Evolutionary conservation across 2,329 filamentous ascomycete species (phyloP).

Genomic region (Botryotinia narcissicola): DNA sequence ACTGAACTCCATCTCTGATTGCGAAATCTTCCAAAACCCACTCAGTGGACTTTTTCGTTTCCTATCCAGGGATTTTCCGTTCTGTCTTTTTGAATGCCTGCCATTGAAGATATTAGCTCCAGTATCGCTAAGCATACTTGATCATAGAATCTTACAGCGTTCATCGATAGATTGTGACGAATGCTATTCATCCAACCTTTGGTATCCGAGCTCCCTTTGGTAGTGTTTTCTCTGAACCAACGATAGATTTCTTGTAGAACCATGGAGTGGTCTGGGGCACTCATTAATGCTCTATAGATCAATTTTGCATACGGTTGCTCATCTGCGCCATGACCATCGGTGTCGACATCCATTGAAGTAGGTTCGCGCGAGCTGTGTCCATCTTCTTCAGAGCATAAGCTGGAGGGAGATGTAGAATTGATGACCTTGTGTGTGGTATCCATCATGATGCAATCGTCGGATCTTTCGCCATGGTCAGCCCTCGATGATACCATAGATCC

Average conservation of each 20-base stretch:
- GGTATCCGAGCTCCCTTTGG: conserved; percentile 60
- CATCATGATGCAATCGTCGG: conserved; percentile 16
- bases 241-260: conserved; percentile 83
- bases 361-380: conserved; percentile 31
- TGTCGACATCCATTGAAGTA: conserved; percentile 33
- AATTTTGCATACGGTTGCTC: conserved; percentile 74
- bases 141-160: conserved; percentile 62
- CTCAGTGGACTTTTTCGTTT: conserved; percentile 64
- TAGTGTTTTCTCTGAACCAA: conserved; percentile 82
- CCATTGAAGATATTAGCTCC: conserved; percentile 13
- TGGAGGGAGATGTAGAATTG: conserved; percentile 25
- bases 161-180: conserved; percentile 95
- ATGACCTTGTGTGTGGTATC: conserved; percentile 18
- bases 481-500: neutral
- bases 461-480: conserved; percentile 8
- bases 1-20: conserved; percentile 69
- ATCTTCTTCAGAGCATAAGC: conserved; percentile 34
- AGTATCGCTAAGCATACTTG: conserved; percentile 37
- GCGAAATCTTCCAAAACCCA: conserved; percentile 77
- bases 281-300: conserved; percentile 73
- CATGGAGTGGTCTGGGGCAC: conserved; percentile 65
- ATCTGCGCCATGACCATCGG: conserved; percentile 41
- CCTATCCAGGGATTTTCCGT: conserved; percentile 43
- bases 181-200: conserved; percentile 96
- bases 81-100: conserved; percentile 57